Evolutionary conservation across 208 protist species (phyloP).

Genomic region (Polymyxa betae): DNA sequence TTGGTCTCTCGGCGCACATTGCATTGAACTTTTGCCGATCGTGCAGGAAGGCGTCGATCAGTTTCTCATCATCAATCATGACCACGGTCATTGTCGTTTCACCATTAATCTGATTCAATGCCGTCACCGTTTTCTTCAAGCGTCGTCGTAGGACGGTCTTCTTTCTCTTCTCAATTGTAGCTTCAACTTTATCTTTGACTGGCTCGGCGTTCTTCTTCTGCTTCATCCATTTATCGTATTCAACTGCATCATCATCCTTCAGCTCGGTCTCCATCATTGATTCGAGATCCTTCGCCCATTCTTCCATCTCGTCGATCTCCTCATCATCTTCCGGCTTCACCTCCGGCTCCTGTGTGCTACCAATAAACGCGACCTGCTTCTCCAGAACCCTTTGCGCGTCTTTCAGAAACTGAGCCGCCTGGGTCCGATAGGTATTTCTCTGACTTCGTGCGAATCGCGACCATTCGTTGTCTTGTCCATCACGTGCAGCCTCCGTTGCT

Average conservation of each 20-base stretch:
- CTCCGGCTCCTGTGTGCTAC: not conserved
- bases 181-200: not conserved
- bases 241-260: constrained; percentile 23
- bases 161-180: not conserved
- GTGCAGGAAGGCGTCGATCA: not conserved
- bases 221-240: not conserved
- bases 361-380: not conserved
- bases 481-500: constrained; percentile 5
- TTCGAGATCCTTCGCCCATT: constrained; percentile 33
- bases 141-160: not conserved
- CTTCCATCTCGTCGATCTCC: constrained; percentile 28
- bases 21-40: not conserved
- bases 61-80: constrained; percentile 34
- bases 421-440: constrained; percentile 47
- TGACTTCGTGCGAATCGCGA: constrained; percentile 28
- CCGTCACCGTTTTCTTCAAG: constrained; percentile 5
- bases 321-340: not conserved
- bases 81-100: not conserved
- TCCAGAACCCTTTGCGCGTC: constrained; percentile 23
- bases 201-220: not conserved
- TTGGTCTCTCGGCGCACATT: not conserved
- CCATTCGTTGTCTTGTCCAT: constrained; percentile 49
- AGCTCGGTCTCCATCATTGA: constrained; percentile 46
- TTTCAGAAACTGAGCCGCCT: constrained; percentile 35
- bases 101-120: not conserved